Conservation (phyloP, 176 grass and related monocot genomes). For the Lolium rigidum region DNA sequence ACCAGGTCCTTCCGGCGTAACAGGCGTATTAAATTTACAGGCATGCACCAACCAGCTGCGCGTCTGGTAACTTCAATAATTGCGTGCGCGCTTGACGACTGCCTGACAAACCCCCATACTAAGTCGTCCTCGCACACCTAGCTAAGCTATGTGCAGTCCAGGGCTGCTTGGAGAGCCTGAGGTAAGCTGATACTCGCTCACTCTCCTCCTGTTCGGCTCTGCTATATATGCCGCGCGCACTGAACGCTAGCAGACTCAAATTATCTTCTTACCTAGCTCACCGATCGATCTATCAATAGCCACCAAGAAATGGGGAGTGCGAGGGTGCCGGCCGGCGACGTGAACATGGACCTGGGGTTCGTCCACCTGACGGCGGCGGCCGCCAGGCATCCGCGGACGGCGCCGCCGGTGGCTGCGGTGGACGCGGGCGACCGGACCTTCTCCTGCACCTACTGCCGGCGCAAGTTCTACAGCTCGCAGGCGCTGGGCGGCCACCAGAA, state of each 20-base stretch:
- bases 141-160: neutral
- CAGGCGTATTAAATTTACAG: neutral
- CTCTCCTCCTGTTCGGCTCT: neutral
- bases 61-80: conserved; percentile 11
- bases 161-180: neutral
- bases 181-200: neutral
- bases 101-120: neutral
- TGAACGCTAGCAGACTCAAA: neutral
- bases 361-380: conserved; percentile 8
- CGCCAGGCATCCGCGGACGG: neutral
- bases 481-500: conserved; percentile 98
- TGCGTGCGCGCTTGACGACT: neutral
- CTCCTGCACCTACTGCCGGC: conserved; percentile 90
- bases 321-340: conserved; percentile 20
- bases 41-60: neutral
- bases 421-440: conserved; percentile 50
- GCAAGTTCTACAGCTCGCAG: conserved; percentile 94
- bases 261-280: neutral
- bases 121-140: neutral
- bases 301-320: conserved; percentile 40
- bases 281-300: neutral
- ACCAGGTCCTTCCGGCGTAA: neutral
- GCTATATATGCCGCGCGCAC: conserved; percentile 35
- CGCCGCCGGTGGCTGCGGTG: neutral
- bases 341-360: conserved; percentile 72